Evolutionary conservation across 225 moss, liverwort and hornwort species (phyloP).

Genomic region (Climacium dendroides): DNA sequence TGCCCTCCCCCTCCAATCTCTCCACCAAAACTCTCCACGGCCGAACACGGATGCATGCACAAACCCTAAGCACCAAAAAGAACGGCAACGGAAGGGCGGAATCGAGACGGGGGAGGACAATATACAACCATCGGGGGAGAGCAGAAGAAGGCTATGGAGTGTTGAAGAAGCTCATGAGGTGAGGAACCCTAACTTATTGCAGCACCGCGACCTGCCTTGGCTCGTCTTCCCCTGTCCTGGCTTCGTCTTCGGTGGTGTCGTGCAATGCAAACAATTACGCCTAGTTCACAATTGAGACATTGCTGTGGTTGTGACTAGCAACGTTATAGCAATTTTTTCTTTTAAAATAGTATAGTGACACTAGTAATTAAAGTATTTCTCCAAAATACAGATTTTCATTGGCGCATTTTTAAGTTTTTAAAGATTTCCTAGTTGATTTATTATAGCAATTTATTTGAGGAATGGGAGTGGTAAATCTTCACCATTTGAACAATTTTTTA

Average conservation of each 20-base stretch:
- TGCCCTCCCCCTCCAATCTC: neutral
- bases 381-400: neutral
- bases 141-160: neutral
- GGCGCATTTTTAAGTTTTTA: fast-evolving
- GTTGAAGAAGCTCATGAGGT: neutral
- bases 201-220: neutral
- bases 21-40: neutral
- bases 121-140: neutral
- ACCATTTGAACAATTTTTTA: neutral
- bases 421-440: fast-evolving
- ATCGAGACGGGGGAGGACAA: neutral
- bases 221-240: neutral
- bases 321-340: neutral
- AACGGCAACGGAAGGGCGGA: neutral
- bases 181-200: slow-evolving; percentile 14
- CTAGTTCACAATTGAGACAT: neutral
- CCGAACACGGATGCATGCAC: neutral
- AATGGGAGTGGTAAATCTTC: neutral
- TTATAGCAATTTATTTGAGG: too few relatives aligned
- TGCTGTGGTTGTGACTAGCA: neutral
- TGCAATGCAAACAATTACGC: neutral
- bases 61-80: neutral
- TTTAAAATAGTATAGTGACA: neutral
- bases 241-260: too few relatives aligned
- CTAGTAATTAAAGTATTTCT: neutral